Conservation (phyloP, 257 asterid genomes). For the Penstemon newberryi region DNA sequence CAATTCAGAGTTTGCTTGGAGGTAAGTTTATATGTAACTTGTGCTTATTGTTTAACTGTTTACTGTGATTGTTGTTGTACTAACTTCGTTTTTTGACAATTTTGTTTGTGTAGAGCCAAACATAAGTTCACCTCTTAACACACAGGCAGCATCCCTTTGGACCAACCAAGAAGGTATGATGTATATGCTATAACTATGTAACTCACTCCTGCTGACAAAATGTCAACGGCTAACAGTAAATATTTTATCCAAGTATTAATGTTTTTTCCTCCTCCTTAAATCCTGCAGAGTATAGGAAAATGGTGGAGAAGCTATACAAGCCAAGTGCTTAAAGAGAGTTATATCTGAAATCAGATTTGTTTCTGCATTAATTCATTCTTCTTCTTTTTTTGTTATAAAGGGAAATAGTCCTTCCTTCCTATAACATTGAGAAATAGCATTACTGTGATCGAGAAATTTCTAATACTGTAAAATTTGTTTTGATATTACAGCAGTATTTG, state of each 20-base stretch:
- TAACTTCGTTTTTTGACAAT: background rate
- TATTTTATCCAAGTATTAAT: background rate
- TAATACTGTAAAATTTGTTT: too few relatives aligned
- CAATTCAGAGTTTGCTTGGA: slow-evolving; percentile 93
- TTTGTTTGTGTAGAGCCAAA: slow-evolving; percentile 64
- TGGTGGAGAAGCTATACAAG: slow-evolving; percentile 61
- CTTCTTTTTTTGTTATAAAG: too few relatives aligned
- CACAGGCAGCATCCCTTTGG: slow-evolving; percentile 91
- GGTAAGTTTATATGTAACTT: slow-evolving; percentile 40
- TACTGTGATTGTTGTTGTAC: background rate
- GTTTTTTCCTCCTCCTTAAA: background rate
- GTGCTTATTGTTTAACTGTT: background rate
- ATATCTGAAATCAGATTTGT: too few relatives aligned
- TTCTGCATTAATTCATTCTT: too few relatives aligned
- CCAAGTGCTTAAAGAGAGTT: slow-evolving; percentile 32
- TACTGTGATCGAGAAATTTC: too few relatives aligned
- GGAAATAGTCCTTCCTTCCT: too few relatives aligned
- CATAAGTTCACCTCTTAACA: slow-evolving; percentile 86
- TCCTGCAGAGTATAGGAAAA: slow-evolving; percentile 56
- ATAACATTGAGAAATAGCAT: too few relatives aligned
- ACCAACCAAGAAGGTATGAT: slow-evolving; percentile 73
- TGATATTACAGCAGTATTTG: too few relatives aligned
- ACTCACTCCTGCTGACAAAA: too few relatives aligned
- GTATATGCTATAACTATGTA: too few relatives aligned
- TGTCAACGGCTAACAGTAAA: too few relatives aligned